Conservation (phyloP, 306 rosid genomes). For the Oemleria cerasiformis region DNA sequence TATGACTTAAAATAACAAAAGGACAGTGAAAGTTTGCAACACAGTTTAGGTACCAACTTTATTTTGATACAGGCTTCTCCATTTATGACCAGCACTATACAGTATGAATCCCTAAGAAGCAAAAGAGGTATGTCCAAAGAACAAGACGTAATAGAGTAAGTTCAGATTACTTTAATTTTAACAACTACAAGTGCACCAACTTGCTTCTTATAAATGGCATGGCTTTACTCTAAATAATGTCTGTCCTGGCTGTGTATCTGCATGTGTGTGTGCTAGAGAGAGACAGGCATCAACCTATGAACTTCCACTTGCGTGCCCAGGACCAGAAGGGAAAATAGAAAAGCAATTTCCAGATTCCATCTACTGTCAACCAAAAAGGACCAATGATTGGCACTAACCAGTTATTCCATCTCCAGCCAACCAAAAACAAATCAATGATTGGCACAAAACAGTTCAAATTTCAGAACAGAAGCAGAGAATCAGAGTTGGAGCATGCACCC, state of each 20-base stretch:
- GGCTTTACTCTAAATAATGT: background rate
- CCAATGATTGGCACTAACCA: too few relatives aligned
- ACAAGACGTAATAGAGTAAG: background rate
- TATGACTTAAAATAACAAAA: background rate
- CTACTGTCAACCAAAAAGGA: background rate
- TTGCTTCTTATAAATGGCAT: background rate
- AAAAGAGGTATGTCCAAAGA: background rate
- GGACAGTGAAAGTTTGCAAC: too few relatives aligned
- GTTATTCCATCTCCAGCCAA: slow-evolving; percentile 13
- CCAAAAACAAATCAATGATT: background rate
- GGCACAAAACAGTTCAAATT: slow-evolving; percentile 3
- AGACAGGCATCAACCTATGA: background rate
- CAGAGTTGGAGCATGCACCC: slow-evolving; percentile 3
- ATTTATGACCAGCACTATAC: background rate
- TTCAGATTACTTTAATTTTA: background rate
- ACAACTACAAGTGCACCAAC: background rate
- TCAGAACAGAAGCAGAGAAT: background rate
- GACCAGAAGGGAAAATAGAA: slow-evolving; percentile 1
- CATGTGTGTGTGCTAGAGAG: background rate
- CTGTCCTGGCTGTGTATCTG: background rate
- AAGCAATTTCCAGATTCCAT: background rate
- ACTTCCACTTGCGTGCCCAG: slow-evolving; percentile 3
- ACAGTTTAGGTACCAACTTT: background rate
- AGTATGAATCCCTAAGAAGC: background rate
- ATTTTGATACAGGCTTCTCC: background rate